Conservation (phyloP, 768 basidiomycete genomes). For the Lactarius pseudohatsudake region DNA sequence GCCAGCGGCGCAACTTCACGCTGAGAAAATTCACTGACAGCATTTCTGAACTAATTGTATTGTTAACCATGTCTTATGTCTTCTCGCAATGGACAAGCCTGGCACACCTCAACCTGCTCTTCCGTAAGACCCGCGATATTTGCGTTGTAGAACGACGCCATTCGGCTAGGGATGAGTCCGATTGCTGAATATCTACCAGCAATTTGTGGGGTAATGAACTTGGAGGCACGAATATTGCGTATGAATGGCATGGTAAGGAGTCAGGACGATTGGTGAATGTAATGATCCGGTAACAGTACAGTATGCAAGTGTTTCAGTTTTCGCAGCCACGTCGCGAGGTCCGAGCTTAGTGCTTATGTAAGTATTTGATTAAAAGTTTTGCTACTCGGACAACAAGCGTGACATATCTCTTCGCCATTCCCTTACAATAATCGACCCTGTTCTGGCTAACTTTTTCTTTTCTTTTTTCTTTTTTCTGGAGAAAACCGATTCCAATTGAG, state of each 20-base stretch:
- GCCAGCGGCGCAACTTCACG: constrained; percentile 85
- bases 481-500: too few species aligned
- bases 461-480: too few species aligned
- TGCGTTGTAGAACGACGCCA: constrained; percentile 63
- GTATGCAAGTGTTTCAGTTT: too few species aligned
- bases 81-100: not conserved
- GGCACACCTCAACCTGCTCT: constrained; percentile 73
- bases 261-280: not conserved
- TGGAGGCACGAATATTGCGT: not conserved
- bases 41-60: constrained; percentile 68
- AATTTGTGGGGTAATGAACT: not conserved
- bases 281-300: not conserved
- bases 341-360: too few species aligned
- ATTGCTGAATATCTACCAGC: not conserved
- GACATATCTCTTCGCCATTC: too few species aligned
- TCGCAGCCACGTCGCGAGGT: too few species aligned
- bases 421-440: too few species aligned
- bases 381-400: too few species aligned
- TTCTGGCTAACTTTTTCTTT: too few species aligned
- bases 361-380: too few species aligned
- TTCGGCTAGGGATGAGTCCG: constrained; percentile 12
- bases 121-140: constrained; percentile 75
- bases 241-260: constrained; percentile 5
- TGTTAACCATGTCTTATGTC: not conserved
- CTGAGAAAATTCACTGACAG: constrained; percentile 75